phyloP scores from a whole-genome alignment of 75 land plant genomes.

The Sequoiadendron giganteum region DNA sequence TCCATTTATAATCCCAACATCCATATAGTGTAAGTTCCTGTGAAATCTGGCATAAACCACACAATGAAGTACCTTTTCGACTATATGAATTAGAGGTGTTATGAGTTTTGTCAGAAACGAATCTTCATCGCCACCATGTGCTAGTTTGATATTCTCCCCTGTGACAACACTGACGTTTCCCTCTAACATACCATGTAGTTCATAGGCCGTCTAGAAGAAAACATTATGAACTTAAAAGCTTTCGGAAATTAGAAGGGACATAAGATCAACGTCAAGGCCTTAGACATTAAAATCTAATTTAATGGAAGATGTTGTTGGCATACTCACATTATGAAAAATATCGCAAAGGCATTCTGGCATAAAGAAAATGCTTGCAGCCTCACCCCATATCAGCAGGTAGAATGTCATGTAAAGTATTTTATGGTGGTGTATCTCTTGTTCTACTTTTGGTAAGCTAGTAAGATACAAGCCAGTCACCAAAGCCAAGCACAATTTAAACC shows the following conservation, averaged over 20 bases:
- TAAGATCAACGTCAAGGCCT: neutral
- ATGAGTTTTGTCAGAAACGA: constrained; percentile 85
- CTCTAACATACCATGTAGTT: constrained; percentile 92
- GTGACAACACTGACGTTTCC: constrained; percentile 93
- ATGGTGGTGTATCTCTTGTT: constrained; percentile 72
- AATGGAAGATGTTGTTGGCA: neutral
- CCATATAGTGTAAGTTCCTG: neutral
- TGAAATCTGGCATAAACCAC: neutral
- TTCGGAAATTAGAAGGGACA: neutral
- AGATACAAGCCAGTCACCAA: neutral
- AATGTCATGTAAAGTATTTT: constrained; percentile 88
- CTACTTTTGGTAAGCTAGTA: constrained; percentile 67
- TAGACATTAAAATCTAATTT: neutral
- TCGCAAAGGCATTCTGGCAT: constrained; percentile 99
- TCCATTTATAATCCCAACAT: constrained; percentile 1
- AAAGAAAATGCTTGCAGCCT: constrained; percentile 94
- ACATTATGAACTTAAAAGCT: neutral
- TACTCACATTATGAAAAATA: constrained; percentile 94
- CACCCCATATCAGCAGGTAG: constrained; percentile 98
- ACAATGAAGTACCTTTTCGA: constrained; percentile 66
- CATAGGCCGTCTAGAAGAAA: constrained; percentile 89
- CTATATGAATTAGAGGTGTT: constrained; percentile 82
- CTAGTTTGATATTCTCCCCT: constrained; percentile 91
- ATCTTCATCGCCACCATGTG: constrained; percentile 97
- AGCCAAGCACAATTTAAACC: neutral